phyloP scores from a whole-genome alignment of 495 filamentous ascomycete species.

The Terfezia boudieri region DNA sequence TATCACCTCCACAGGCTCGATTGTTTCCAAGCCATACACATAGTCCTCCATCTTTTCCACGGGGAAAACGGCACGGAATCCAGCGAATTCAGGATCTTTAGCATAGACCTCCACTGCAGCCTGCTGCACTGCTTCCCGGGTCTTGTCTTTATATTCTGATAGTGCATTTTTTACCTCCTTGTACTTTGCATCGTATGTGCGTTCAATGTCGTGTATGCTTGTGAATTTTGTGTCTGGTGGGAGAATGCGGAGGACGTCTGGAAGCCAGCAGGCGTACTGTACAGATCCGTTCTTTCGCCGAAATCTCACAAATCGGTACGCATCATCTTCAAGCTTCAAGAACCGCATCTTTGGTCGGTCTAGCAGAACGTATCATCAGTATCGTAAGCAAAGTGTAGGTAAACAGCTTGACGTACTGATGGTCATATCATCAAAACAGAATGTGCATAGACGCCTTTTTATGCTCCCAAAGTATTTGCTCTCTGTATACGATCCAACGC shows the following conservation, averaged over 20 bases:
- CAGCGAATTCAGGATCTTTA: neutral
- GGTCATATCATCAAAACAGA: neutral
- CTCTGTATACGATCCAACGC: neutral
- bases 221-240: neutral
- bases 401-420: neutral
- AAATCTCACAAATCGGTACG: neutral
- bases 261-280: neutral
- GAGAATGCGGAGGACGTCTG: neutral
- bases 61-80: neutral
- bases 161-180: neutral
- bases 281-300: neutral
- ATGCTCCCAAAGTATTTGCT: neutral
- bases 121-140: neutral
- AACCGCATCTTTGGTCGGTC: neutral
- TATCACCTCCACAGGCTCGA: neutral
- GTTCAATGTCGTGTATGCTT: neutral
- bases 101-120: neutral
- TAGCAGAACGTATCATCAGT: neutral
- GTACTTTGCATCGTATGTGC: neutral
- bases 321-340: neutral
- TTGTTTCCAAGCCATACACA: neutral
- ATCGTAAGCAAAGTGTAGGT: no score
- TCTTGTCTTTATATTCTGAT: neutral
- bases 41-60: neutral
- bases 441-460: neutral